Evolutionary conservation across 2,329 filamentous ascomycete genomes (phyloP).

Genomic region (Sporothrix globosa): DNA sequence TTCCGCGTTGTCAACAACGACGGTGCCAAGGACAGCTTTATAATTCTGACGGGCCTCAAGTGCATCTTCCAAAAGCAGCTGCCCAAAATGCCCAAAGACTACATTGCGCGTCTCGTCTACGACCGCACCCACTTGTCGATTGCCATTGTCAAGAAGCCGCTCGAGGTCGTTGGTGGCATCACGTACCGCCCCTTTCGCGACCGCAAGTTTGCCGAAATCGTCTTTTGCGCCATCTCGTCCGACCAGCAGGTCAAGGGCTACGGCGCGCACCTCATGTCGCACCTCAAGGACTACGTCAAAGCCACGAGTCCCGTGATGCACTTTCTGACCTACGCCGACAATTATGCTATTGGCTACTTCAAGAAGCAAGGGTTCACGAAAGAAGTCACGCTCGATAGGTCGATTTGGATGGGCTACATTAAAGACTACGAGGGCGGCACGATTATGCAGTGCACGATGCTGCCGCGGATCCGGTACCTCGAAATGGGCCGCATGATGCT

Average conservation of each 20-base stretch:
- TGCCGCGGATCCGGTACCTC: constrained; percentile 91
- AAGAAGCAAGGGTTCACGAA: constrained; percentile 99
- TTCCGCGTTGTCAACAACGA: constrained; percentile 99
- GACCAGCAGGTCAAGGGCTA: constrained; percentile 99
- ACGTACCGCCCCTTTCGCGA: constrained; percentile 94
- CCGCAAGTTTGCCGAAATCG: constrained; percentile 93
- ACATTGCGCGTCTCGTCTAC: constrained; percentile 96
- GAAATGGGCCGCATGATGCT: constrained; percentile 91
- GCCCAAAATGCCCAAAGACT: constrained; percentile 99
- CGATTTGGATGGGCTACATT: constrained; percentile 99
- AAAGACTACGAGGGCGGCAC: constrained; percentile 99
- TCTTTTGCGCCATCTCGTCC: constrained; percentile 96
- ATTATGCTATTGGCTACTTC: constrained; percentile 98
- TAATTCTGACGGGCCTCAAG: constrained; percentile 93
- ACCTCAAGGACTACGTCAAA: constrained; percentile 97
- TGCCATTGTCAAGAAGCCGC: constrained; percentile 93
- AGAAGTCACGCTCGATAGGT: constrained; percentile 88
- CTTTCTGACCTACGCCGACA: constrained; percentile 97
- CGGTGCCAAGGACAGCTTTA: constrained; percentile 80
- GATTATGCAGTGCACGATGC: constrained; percentile 99
- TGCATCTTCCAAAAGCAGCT: constrained; percentile 98
- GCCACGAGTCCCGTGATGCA: constrained; percentile 97
- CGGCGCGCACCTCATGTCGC: constrained; percentile 95
- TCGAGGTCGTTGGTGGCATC: constrained; percentile 95
- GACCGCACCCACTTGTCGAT: constrained; percentile 95